These are phyloP conservation scores for Gossypium sturtianum DNA, from an alignment of 345 rosid genomes.

Conservation along the genomic window DNA sequence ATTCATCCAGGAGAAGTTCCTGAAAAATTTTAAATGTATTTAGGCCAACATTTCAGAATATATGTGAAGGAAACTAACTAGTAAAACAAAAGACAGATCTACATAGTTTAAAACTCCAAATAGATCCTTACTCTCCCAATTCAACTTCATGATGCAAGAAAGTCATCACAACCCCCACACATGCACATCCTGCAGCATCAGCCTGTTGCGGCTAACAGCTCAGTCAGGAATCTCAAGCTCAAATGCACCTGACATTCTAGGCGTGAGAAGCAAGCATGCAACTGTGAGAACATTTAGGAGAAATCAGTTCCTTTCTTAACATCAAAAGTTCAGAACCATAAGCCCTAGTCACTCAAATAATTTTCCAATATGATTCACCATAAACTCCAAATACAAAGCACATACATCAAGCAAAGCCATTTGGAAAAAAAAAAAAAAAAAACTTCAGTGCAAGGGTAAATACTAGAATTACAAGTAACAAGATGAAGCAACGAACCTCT, in stretches of 20 bases:
- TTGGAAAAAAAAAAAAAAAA: neutral
- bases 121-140: constrained; percentile 1
- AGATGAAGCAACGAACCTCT: neutral
- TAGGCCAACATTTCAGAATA: neutral
- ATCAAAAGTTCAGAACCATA: neutral
- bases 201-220: neutral
- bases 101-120: neutral
- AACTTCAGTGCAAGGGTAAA: neutral
- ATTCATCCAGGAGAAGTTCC: constrained; percentile 1
- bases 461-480: neutral
- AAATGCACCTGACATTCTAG: neutral
- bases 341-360: neutral
- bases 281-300: neutral
- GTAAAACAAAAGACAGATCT: neutral
- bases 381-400: neutral
- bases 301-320: neutral
- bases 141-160: neutral
- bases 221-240: neutral
- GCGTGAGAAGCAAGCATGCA: neutral
- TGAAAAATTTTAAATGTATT: neutral
- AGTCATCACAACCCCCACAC: neutral
- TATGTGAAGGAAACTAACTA: neutral
- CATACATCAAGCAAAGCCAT: neutral
- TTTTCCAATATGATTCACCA: neutral
- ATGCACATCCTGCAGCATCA: neutral